phyloP scores from a whole-genome alignment of 768 basidiomycete genomes.

The Leccinum rimulosum region DNA sequence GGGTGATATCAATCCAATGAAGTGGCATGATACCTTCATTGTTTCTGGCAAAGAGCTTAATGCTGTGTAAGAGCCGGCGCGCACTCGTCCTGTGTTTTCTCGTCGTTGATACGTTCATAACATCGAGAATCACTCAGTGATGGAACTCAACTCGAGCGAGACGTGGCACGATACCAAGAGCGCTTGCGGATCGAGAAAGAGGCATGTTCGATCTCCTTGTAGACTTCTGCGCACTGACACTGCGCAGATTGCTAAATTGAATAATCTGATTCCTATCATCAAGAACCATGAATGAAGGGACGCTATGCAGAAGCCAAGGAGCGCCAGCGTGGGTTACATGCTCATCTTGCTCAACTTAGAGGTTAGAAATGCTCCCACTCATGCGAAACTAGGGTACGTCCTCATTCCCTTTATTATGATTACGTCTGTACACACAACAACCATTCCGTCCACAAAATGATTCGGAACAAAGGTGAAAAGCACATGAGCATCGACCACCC shows the following conservation, averaged over 20 bases:
- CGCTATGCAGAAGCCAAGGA: slow-evolving; percentile 51
- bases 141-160: slow-evolving; percentile 72
- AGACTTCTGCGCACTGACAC: neutral
- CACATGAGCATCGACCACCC: too few relatives aligned
- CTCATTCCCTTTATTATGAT: neutral
- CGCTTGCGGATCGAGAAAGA: slow-evolving; percentile 67
- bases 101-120: neutral
- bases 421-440: neutral
- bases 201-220: slow-evolving; percentile 32
- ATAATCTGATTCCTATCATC: slow-evolving; percentile 68
- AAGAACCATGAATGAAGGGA: slow-evolving; percentile 58
- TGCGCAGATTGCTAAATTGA: slow-evolving; percentile 58
- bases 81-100: neutral
- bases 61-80: slow-evolving; percentile 47
- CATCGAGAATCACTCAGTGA: slow-evolving; percentile 52
- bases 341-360: slow-evolving; percentile 49
- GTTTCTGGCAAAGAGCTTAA: slow-evolving; percentile 60
- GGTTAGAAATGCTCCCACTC: slow-evolving; percentile 64
- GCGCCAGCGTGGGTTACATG: slow-evolving; percentile 47
- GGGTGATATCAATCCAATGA: slow-evolving; percentile 70
- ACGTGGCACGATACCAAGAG: slow-evolving; percentile 76
- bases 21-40: slow-evolving; percentile 84
- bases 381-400: slow-evolving; percentile 47
- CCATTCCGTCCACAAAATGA: too few relatives aligned
- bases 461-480: too few relatives aligned